Evolutionary conservation across 257 asterid genomes (phyloP).

Genomic region (Craterostigma plantagineum): DNA sequence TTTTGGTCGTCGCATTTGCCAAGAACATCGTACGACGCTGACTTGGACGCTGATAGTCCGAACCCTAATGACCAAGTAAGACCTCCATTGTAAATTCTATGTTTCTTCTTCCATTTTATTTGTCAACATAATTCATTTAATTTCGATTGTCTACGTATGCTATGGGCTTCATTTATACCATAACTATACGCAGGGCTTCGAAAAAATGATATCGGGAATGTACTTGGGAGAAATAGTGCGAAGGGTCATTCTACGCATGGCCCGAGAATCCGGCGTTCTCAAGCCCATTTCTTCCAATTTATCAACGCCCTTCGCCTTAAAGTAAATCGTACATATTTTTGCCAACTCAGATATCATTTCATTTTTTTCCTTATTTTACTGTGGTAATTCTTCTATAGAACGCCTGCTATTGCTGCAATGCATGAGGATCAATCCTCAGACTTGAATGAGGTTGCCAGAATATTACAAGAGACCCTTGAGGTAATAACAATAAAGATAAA

Average conservation of each 20-base stretch:
- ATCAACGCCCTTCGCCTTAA: constrained; percentile 45
- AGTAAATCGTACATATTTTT: constrained; percentile 20
- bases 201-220: constrained; percentile 88
- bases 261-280: constrained; percentile 42
- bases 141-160: too few relatives aligned
- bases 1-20: constrained; percentile 92
- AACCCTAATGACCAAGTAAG: constrained; percentile 73
- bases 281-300: constrained; percentile 46
- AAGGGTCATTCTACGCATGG: constrained; percentile 65
- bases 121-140: constrained; percentile 5
- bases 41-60: constrained; percentile 65
- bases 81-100: background rate
- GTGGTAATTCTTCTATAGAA: constrained; percentile 18
- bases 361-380: background rate
- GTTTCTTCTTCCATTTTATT: background rate
- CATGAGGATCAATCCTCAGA: constrained; percentile 77
- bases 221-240: constrained; percentile 83
- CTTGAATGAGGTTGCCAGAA: constrained; percentile 51
- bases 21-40: constrained; percentile 53
- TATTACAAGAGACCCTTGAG: constrained; percentile 47
- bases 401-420: constrained; percentile 70
- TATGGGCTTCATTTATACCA: too few relatives aligned
- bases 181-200: constrained; percentile 28
- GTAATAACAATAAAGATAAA: constrained; percentile 13
- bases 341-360: background rate